A percentile compares a stretch with the other conserved stretches of the same genome.
These are phyloP conservation scores for Rubroshorea leprosula DNA, from an alignment of 345 rosid genomes.

Conservation along the genomic window DNA sequence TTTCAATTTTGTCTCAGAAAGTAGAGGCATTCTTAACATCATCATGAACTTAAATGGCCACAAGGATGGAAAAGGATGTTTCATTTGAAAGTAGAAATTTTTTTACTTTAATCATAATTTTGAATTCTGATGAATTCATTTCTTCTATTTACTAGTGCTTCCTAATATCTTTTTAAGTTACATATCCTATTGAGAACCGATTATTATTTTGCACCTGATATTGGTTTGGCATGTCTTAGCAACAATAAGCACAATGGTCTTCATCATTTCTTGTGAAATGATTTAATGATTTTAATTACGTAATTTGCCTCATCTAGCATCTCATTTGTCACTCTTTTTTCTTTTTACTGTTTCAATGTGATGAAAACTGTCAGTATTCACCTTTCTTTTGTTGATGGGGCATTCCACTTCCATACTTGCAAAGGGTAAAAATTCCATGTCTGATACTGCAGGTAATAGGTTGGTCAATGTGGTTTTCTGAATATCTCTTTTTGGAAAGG, in stretches of 20 bases:
- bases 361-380: background rate
- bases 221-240: background rate
- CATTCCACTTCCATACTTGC: background rate
- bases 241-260: no score
- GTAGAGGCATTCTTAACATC: background rate
- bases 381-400: background rate
- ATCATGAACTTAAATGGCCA: background rate
- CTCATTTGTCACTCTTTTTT: background rate
- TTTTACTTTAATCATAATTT: background rate
- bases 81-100: background rate
- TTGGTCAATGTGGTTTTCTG: conserved; percentile 99
- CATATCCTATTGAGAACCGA: background rate
- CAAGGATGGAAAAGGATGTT: background rate
- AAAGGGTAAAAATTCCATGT: background rate
- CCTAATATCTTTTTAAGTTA: background rate
- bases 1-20: background rate
- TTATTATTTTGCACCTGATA: background rate
- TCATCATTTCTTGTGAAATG: background rate
- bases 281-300: no score
- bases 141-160: background rate
- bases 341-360: background rate
- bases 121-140: background rate
- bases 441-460: conserved; percentile 69
- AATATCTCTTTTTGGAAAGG: conserved; percentile 85
- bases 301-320: background rate